Base-by-base conservation (phyloP, 164 flowering plant species). In the Euptelea pleiosperma region DNA sequence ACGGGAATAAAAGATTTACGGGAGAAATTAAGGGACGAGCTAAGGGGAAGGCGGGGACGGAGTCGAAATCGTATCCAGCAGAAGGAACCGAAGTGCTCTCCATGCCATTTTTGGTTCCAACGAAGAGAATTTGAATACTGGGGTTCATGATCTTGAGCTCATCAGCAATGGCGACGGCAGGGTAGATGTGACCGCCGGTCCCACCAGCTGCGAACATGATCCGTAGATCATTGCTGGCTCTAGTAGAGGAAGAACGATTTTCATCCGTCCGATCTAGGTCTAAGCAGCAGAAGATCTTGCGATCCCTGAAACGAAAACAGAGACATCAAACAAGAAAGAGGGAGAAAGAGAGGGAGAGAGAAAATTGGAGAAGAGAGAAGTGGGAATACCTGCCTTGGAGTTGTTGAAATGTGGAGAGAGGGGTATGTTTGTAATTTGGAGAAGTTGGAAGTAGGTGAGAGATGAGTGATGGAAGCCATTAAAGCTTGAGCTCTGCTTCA, bases 121-220 rank as follows among this genome's bases (percentile, higher is more conserved):
- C 52, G 66, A 89, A 89, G 66, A 86, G 82, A 40, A 84, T 58
- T 58, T 70, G 57, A 12, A 77, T 33, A 12, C 28, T 47, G 0
- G 88, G 90, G 55, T 72, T 40, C 6, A 66, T 33, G 35, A 24
- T 22, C 60, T 70, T 82, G 72, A 89, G 74, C 70, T 86, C 87
- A 28, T 89, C 92, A 6, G 90, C 96, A 6, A 89, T 78, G 46
- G 96, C 86, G 6, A 89, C 71, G 0, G 92, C 96, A 0, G 96
- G 90, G 63, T 52, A 77, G 15, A 89, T 78, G 69, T 81, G 86
- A 44, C 89, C 85, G 1, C 88, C 92, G 21, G 87, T 82, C 12
- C 87, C 96, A 3, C 96, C 96, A 0, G 86, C 89, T 11, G 89
- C 86, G 28, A 89, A 75, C 16, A 73, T 64, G 36, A 84, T 61